These are phyloP conservation scores for Erythrophleum fordii DNA, from an alignment of 306 rosid genomes.

Conservation along the genomic window DNA sequence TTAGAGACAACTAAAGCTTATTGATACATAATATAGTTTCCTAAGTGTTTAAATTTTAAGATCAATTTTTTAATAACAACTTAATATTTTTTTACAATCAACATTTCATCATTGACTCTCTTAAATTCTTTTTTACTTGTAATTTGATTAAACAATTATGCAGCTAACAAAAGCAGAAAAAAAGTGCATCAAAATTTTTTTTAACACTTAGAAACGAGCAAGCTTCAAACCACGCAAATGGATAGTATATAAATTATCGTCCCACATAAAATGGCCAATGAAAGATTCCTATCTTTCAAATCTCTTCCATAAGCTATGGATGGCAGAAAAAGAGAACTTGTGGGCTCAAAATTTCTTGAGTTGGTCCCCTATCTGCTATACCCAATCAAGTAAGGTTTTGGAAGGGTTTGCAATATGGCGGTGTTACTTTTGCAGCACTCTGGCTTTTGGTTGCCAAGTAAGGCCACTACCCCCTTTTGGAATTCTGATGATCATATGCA, in stretches of 20 bases:
- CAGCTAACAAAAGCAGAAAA: not conserved
- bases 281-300: conserved; percentile 41
- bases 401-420: conserved; percentile 39
- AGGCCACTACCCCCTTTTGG: not conserved
- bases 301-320: conserved; percentile 36
- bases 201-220: not conserved
- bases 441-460: conserved; percentile 44
- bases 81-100: too few relatives aligned
- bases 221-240: not conserved
- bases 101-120: not conserved
- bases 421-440: conserved; percentile 34
- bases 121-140: not conserved
- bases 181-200: not conserved
- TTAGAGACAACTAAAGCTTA: not conserved
- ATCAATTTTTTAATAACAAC: too few relatives aligned
- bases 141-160: not conserved
- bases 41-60: too few relatives aligned
- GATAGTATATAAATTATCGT: not conserved
- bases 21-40: not conserved
- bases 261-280: conserved; percentile 33
- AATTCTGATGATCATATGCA: not conserved
- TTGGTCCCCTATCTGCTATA: conserved; percentile 50
- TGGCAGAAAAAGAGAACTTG: conserved; percentile 33
- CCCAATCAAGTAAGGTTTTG: conserved; percentile 45
- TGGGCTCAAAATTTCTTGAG: conserved; percentile 24